Base-by-base conservation (phyloP, 2,329 filamentous ascomycete genomes). In the Alternaria sp. region DNA sequence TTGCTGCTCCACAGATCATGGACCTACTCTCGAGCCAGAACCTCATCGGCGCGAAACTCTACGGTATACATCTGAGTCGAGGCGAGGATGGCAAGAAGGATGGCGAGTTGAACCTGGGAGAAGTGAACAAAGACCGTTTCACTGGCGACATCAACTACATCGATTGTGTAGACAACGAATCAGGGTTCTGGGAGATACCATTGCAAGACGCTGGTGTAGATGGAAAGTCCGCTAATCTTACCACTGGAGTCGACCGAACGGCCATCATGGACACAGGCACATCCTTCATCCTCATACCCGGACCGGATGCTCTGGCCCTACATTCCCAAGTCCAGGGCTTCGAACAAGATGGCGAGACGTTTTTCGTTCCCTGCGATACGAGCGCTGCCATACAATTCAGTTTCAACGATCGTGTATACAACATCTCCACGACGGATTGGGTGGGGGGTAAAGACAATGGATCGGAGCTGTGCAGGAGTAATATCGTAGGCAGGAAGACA, bases 181-280 rank as follows among this genome's bases (percentile, higher is more conserved):
- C 81, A 15, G 85, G 86, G 13, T 88, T 89, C 68, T 97, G 93
- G 93, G 88, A 90, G 26, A 89, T 97, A 28, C 79, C 87, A 0
- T 74, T 96, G 59, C 90, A 89, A 46, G 89, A 90, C 69, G 85
- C 89, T 54, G 83, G 86, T 3, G 87, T 90, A 49, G 85, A 90
- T 62, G 90, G 87, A 50, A 84, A 86, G 46, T 81, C 86, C 0
- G 21, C 69, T 8, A 69, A 66, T 9, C 82, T 90, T 10, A 76
- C 72, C 1, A 21, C 7, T 80, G 78, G 36, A 8, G 2, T 21
- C 1, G 36, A 52, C 6, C 87, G 86, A 52, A 83, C 84, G 2
- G 91, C 90, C 30, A 93, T 93, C 75, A 90, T 97, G 69, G 93
- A 97, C 79, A 93, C 92, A 0, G 93, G 93, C 54, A 96, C 93